These are phyloP conservation scores for Fusarium floridanum DNA, from an alignment of 2,329 filamentous ascomycete genomes.

Conservation along the genomic window DNA sequence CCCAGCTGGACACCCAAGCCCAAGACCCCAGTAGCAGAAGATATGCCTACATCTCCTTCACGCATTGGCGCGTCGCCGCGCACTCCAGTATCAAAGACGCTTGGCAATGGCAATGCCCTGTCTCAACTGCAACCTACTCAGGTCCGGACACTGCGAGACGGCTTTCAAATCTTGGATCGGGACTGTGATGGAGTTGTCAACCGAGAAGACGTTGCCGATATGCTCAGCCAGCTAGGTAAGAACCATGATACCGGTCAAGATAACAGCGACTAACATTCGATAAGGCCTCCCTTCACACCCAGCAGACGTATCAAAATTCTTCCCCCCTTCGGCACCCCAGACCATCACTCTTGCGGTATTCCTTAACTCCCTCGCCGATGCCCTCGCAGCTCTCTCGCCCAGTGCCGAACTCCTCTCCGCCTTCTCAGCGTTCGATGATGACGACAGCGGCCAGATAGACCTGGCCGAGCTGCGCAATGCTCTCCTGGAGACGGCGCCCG, in stretches of 20 bases:
- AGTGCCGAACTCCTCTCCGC: constrained; percentile 86
- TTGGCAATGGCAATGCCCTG: constrained; percentile 67
- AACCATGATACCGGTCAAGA: background rate
- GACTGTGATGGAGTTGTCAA: constrained; percentile 88
- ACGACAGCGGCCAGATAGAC: constrained; percentile 94
- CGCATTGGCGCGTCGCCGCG: constrained; percentile 51
- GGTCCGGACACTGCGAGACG: constrained; percentile 88
- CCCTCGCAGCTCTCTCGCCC: constrained; percentile 81
- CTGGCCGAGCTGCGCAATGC: constrained; percentile 85
- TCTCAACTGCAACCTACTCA: constrained; percentile 84
- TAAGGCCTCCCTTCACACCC: constrained; percentile 79
- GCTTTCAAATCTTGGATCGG: constrained; percentile 92
- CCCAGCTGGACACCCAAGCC: constrained; percentile 55
- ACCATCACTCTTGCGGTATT: constrained; percentile 88
- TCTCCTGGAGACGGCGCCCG: constrained; percentile 83
- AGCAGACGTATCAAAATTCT: constrained; percentile 83
- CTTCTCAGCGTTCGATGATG: constrained; percentile 94
- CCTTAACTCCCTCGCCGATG: constrained; percentile 82
- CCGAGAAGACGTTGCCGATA: constrained; percentile 86
- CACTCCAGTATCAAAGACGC: constrained; percentile 50
- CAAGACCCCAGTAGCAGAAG: constrained; percentile 40
- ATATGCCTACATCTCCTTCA: constrained; percentile 45
- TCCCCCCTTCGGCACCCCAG: constrained; percentile 77
- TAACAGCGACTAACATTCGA: constrained; percentile 12
- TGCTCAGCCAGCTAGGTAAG: constrained; percentile 85